Percentiles rank a stretch among this genome's conserved stretches.
Evolutionary conservation across 208 protist species (phyloP).

Genomic region (Crithidia fasciculata): DNA sequence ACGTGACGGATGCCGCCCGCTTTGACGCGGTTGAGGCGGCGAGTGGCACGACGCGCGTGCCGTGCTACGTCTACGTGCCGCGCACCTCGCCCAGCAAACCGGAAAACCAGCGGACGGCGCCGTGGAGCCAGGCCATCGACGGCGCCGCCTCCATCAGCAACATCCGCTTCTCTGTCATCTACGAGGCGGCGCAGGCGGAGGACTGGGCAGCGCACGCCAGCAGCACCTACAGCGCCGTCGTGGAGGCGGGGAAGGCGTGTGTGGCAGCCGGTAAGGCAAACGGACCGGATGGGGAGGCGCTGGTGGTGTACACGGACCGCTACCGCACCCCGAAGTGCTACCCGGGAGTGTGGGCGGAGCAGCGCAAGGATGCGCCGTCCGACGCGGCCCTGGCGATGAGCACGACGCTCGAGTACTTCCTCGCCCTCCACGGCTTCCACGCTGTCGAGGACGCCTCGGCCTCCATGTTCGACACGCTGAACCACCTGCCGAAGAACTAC

Average conservation of each 20-base stretch:
- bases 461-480: constrained; percentile 53
- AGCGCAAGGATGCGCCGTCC: constrained; percentile 13
- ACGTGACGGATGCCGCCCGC: constrained; percentile 46
- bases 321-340: constrained; percentile 75
- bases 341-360: constrained; percentile 58
- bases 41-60: constrained; percentile 44
- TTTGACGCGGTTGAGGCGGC: constrained; percentile 53
- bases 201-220: constrained; percentile 39
- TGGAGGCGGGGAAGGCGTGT: constrained; percentile 54
- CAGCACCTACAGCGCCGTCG: constrained; percentile 45
- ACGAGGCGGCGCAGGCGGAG: constrained; percentile 43
- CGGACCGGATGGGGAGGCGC: constrained; percentile 69
- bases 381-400: constrained; percentile 24
- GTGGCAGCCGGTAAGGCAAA: constrained; percentile 29
- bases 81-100: constrained; percentile 24
- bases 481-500: constrained; percentile 53
- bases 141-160: constrained; percentile 68
- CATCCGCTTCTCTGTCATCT: constrained; percentile 73
- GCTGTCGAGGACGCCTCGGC: constrained; percentile 72
- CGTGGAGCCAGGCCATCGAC: constrained; percentile 67
- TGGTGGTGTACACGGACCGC: constrained; percentile 69
- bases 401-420: constrained; percentile 47
- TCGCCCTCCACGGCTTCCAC: constrained; percentile 68
- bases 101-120: constrained; percentile 36
- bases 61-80: constrained; percentile 78